Evolutionary conservation across 768 basidiomycete species (phyloP).

Genomic region (Chalciporus pseudorubinellus): DNA sequence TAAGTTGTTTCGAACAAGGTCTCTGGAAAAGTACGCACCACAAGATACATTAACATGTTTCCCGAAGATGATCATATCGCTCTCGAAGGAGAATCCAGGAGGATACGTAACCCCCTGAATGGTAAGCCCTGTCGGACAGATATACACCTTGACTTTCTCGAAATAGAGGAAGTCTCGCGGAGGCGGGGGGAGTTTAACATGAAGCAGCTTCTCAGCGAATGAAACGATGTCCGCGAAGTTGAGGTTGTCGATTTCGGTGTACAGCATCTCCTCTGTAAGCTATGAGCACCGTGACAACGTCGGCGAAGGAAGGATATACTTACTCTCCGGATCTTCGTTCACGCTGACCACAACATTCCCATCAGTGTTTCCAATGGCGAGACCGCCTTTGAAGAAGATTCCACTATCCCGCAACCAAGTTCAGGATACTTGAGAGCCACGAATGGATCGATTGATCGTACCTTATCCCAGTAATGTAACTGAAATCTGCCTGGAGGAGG

Average conservation of each 20-base stretch:
- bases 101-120: slow-evolving; percentile 2
- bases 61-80: slow-evolving; percentile 6
- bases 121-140: neutral
- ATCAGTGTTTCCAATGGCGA: neutral
- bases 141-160: neutral
- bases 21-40: neutral
- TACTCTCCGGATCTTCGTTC: slow-evolving; percentile 7
- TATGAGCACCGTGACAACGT: neutral
- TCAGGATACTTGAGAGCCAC: neutral
- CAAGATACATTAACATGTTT: slow-evolving; percentile 1
- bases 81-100: slow-evolving; percentile 4
- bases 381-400: slow-evolving; percentile 1
- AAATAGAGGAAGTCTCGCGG: slow-evolving; percentile 11
- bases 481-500: neutral
- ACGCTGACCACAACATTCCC: slow-evolving; percentile 1
- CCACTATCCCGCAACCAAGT: neutral
- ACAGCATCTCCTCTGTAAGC: slow-evolving; percentile 5
- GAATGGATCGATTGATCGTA: neutral
- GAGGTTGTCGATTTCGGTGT: slow-evolving; percentile 7
- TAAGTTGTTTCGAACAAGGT: too few species aligned
- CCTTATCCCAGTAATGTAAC: slow-evolving; percentile 2
- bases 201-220: slow-evolving; percentile 5
- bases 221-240: slow-evolving; percentile 5
- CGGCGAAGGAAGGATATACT: neutral
- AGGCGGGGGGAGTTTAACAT: neutral